These are phyloP conservation scores for Periconia sp. DNA, from an alignment of 2,329 filamentous ascomycete species.

Conservation along the genomic window DNA sequence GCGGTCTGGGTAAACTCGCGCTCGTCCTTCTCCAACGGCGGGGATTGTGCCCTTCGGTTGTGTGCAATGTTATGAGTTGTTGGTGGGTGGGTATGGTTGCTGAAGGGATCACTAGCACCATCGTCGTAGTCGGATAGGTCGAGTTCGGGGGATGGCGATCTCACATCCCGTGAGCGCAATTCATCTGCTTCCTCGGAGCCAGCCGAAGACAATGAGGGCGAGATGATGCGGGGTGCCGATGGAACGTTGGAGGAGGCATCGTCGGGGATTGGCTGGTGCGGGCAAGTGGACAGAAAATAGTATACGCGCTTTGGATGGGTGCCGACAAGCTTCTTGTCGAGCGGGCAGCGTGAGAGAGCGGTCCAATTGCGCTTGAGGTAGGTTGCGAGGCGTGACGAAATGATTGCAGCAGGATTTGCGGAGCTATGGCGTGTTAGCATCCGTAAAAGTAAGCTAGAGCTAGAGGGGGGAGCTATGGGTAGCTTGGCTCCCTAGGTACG, in stretches of 20 bases:
- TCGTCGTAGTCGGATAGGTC: constrained; percentile 90
- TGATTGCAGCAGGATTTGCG: constrained; percentile 91
- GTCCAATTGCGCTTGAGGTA: constrained; percentile 88
- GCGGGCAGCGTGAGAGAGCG: constrained; percentile 75
- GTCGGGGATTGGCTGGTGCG: constrained; percentile 78
- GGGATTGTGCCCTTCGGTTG: constrained; percentile 74
- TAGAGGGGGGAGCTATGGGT: constrained; percentile 6
- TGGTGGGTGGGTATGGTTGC: constrained; percentile 48
- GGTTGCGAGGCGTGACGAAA: constrained; percentile 85
- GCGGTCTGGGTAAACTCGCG: constrained; percentile 96
- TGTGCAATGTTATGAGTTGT: constrained; percentile 52
- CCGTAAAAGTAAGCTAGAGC: constrained; percentile 25
- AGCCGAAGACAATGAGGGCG: constrained; percentile 77
- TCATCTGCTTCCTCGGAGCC: constrained; percentile 70
- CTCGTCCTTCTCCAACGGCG: constrained; percentile 90
- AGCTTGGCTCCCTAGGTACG: constrained; percentile 46
- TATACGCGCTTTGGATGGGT: constrained; percentile 94
- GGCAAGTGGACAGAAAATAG: constrained; percentile 90
- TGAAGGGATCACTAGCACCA: constrained; percentile 60
- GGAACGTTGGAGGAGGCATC: constrained; percentile 55
- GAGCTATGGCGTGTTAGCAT: constrained; percentile 63
- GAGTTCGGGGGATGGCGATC: constrained; percentile 90
- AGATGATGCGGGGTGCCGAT: constrained; percentile 70
- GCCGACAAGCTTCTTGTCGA: constrained; percentile 89
- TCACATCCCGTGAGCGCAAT: constrained; percentile 60